Evolutionary conservation across 768 basidiomycete species (phyloP).

Genomic region (Termitomyces sp.): DNA sequence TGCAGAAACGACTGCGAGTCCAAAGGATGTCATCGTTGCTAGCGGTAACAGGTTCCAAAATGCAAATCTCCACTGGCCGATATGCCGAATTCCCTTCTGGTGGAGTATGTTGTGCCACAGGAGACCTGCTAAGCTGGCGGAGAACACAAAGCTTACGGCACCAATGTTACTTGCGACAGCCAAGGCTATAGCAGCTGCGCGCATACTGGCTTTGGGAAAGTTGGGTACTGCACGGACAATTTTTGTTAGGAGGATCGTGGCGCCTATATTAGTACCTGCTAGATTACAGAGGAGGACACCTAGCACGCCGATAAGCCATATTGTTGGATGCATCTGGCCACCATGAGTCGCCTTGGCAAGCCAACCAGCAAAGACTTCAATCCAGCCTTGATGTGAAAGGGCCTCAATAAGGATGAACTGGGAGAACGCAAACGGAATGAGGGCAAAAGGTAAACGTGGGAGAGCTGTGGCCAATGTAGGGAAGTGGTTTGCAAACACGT

Average conservation of each 20-base stretch:
- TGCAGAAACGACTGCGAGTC: constrained; percentile 64
- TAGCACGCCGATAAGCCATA: constrained; percentile 18
- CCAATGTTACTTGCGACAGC: constrained; percentile 90
- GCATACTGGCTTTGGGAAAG: constrained; percentile 28
- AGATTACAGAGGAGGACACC: constrained; percentile 19
- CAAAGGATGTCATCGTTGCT: constrained; percentile 57
- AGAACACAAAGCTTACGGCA: constrained; percentile 89
- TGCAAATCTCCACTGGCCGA: constrained; percentile 62
- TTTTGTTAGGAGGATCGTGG: constrained; percentile 73
- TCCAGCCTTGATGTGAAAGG: constrained; percentile 85
- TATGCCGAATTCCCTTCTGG: constrained; percentile 58
- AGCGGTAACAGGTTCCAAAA: constrained; percentile 68
- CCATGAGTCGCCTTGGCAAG: constrained; percentile 13
- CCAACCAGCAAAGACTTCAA: constrained; percentile 64
- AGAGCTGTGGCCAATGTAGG: constrained; percentile 68
- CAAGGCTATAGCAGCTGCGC: constrained; percentile 65
- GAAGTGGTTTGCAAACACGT: constrained; percentile 35
- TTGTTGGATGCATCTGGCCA: constrained; percentile 15
- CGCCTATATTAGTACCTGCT: constrained; percentile 21
- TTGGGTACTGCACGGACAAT: constrained; percentile 51
- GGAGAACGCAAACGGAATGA: constrained; percentile 89
- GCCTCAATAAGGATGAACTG: constrained; percentile 94
- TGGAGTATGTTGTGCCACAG: constrained; percentile 74
- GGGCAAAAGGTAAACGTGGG: constrained; percentile 69
- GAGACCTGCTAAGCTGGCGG: constrained; percentile 86